Evolutionary conservation across 2,329 filamentous ascomycete genomes (phyloP).

Genomic region (Ophiostoma montium): DNA sequence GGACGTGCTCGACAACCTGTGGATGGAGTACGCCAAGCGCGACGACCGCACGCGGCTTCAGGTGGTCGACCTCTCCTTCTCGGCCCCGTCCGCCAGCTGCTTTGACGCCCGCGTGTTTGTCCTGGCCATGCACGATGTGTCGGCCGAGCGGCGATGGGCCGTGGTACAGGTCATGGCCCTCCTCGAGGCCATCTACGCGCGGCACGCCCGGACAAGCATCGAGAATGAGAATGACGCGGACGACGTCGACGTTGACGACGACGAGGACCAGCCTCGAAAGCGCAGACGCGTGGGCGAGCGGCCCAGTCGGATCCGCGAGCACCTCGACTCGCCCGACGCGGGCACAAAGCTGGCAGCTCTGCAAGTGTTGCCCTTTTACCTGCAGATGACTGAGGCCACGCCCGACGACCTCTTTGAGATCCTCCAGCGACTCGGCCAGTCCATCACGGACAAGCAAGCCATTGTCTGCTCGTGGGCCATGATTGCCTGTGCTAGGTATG

Average conservation of each 20-base stretch:
- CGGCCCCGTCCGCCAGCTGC: slow-evolving; percentile 28
- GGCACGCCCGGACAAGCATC: slow-evolving; percentile 11
- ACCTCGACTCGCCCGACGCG: slow-evolving; percentile 30
- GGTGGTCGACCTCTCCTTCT: slow-evolving; percentile 59
- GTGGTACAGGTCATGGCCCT: slow-evolving; percentile 43
- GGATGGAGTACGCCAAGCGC: slow-evolving; percentile 62
- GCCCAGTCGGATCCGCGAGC: slow-evolving; percentile 33
- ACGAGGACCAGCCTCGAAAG: slow-evolving; percentile 36
- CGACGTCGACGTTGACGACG: not conserved
- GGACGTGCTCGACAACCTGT: slow-evolving; percentile 56
- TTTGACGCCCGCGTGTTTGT: slow-evolving; percentile 37
- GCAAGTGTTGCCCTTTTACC: slow-evolving; percentile 43
- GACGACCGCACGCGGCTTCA: slow-evolving; percentile 59
- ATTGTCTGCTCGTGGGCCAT: slow-evolving; percentile 66
- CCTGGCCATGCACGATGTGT: slow-evolving; percentile 36
- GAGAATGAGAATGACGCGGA: slow-evolving; percentile 11
- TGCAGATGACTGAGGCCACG: slow-evolving; percentile 30
- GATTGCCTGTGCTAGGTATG: slow-evolving; percentile 57
- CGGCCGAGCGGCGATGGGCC: slow-evolving; percentile 46
- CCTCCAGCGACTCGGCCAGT: slow-evolving; percentile 41
- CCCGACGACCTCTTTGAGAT: slow-evolving; percentile 39
- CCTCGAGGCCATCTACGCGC: slow-evolving; percentile 35
- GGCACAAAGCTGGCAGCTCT: slow-evolving; percentile 36
- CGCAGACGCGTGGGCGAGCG: slow-evolving; percentile 30
- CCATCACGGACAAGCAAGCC: slow-evolving; percentile 56